These are phyloP conservation scores for Acacia concinna DNA, from an alignment of 331 rosid species.

Conservation along the genomic window DNA sequence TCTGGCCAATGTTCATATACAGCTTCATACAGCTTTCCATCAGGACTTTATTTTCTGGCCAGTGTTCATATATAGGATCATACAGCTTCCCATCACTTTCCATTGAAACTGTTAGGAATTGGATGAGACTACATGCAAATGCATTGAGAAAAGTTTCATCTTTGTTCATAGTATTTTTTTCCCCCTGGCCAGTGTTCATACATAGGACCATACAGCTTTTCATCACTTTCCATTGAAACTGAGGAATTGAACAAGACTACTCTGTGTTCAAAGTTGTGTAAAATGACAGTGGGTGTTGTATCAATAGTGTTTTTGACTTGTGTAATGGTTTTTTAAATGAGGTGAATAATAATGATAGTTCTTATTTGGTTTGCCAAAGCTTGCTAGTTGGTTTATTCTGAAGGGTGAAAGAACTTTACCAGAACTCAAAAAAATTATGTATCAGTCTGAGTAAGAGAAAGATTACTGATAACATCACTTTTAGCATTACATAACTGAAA, in stretches of 20 bases:
- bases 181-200: background rate
- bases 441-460: background rate
- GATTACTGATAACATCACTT: background rate
- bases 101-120: background rate
- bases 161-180: background rate
- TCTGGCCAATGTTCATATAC: background rate
- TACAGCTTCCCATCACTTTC: background rate
- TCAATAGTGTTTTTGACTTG: background rate
- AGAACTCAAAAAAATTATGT: background rate
- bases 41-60: background rate
- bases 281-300: background rate
- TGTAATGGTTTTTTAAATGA: background rate
- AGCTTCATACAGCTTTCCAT: background rate
- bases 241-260: background rate
- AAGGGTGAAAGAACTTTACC: background rate
- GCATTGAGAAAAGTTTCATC: background rate
- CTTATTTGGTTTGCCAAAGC: background rate
- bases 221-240: background rate
- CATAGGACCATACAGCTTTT: background rate
- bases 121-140: slow-evolving; percentile 44
- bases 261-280: background rate
- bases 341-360: background rate
- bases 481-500: background rate
- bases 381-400: background rate
- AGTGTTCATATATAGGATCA: background rate